Evolutionary conservation across 2,329 filamentous ascomycete genomes (phyloP), one percentile per base, ranked within the genome.

Genomic region (Akanthomyces lecanii): DNA sequence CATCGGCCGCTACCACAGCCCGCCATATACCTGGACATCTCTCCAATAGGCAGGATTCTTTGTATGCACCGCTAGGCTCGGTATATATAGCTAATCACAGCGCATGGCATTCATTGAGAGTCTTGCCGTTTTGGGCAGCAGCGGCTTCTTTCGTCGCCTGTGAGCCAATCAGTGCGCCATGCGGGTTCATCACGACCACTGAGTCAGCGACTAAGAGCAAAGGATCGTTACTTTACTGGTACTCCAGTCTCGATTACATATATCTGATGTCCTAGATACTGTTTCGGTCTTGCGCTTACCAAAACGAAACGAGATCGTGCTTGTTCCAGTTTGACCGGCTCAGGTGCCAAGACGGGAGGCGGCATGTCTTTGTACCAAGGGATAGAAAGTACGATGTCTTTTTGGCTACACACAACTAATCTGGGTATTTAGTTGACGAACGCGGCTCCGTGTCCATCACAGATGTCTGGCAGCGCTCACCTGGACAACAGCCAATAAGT

Each of bases 91-190:
- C 25, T 16, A 18, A 12, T 4, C 23, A 11, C 36, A 30, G 10
- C 38, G 25, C 16, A 18, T 12, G 8, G 8, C 53, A n/a, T n/a
- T 30, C 8, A 38, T 30, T 28, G 33, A 12, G 12, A 30, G 56
- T n/a, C 36, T 44, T 44, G 47, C 57, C 47, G 18, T 44, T 52
- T 45, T 51, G 21, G 33, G 45, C 23, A 40, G 8, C 2, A 28
- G 16, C 16, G 7, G 6, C n/a, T 11, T 23, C 16, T 60, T 36
- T 33, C 47, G 33, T 52, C 23, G 25, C 25, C 47, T 52, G 18
- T 52, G 36, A 52, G 57, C 57, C 57, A 60, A 60, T 60, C 57
- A 36, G 10, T 18, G 47, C 38, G 25, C 12, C 57, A 60, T 60
- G 57, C 36, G 57, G 36, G 23, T 23, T 33, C 38, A 23, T 5